A percentile compares a stretch with the other conserved stretches of the same genome.
phyloP scores from a whole-genome alignment of 73 alveolate genomes.

The Paraurostyla sp. region DNA sequence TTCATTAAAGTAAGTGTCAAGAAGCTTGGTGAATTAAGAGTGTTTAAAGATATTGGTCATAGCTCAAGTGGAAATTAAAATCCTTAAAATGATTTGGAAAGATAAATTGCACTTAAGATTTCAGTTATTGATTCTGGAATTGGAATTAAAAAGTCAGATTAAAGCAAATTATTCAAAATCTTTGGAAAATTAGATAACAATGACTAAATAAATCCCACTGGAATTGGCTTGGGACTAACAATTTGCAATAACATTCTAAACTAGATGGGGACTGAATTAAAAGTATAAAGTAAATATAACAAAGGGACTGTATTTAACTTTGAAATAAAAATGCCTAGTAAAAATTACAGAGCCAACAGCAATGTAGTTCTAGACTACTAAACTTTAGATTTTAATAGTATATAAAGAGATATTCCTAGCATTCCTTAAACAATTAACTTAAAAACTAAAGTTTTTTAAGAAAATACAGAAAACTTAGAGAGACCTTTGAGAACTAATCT shows the following conservation, averaged over 20 bases:
- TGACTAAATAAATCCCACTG: conserved; percentile 51
- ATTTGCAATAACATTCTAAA: conserved; percentile 33
- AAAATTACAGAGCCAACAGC: not conserved
- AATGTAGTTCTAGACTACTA: not conserved
- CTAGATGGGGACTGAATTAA: conserved; percentile 5
- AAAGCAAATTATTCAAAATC: conserved; percentile 22
- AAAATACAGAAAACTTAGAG: too few relatives aligned
- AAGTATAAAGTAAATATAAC: conserved; percentile 7
- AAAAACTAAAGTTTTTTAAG: not conserved
- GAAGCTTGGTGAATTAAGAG: not conserved
- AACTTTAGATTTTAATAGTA: too few relatives aligned
- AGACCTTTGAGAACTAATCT: not conserved
- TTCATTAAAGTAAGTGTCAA: not conserved
- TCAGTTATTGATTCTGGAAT: conserved; percentile 53
- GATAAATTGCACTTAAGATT: not conserved
- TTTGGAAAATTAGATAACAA: conserved; percentile 43
- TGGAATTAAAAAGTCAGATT: conserved; percentile 58
- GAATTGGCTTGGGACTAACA: conserved; percentile 66
- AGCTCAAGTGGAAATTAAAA: not conserved
- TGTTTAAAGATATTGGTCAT: not conserved
- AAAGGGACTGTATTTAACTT: conserved; percentile 17
- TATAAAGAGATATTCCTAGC: not conserved
- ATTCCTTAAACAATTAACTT: not conserved
- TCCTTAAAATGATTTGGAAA: not conserved
- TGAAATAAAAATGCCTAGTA: conserved; percentile 6